Base-by-base conservation (phyloP, 345 rosid genomes). In the Pugionium dolabratum region DNA sequence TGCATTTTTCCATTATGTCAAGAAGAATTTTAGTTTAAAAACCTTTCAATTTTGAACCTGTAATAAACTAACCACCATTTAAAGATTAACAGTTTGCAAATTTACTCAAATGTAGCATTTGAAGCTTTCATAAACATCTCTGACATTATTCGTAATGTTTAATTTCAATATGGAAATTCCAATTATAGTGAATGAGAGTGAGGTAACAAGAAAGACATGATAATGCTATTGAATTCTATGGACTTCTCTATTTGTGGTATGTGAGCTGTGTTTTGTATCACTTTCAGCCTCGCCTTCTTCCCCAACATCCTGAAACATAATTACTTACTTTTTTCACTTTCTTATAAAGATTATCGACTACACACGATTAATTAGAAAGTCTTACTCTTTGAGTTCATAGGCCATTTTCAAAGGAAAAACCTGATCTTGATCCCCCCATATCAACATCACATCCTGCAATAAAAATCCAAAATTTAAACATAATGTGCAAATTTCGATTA, bases 321-420 rank as follows among this genome's bases (percentile, higher is more conserved):
- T 37, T 48, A 63, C 25, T 29, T 9, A 31, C 55, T 10, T 26
- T 7, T 47, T 26, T n/a, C n/a, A n/a, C 2, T 26, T 9, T 1
- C 4, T 32, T 4, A 5, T 5, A n/a, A n/a, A n/a, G n/a, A n/a
- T n/a, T n/a, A n/a, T n/a, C n/a, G n/a, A n/a, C n/a, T n/a, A n/a
- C n/a, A n/a, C n/a, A n/a, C n/a, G n/a, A n/a, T n/a, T n/a, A n/a
- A 29, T 8, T 39, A 33, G 25, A 56, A 7, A 36, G 10, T 27
- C 70, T 63, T 78, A 92, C 97, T 78, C 78, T 62, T 80, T 77
- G 62, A 92, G 89, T 37, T 89, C 91, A 59, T 69, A 26, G 4
- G 95, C 95, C 95, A 93, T 84, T 69, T 60, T 81, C 80, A 89
- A 42, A 0, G 97, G 97, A 58, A 93, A 93, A 54, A 93, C 78